Evolutionary conservation across 768 basidiomycete genomes (phyloP), one percentile per base, ranked within the genome.

Genomic region (Suillus alpinus): DNA sequence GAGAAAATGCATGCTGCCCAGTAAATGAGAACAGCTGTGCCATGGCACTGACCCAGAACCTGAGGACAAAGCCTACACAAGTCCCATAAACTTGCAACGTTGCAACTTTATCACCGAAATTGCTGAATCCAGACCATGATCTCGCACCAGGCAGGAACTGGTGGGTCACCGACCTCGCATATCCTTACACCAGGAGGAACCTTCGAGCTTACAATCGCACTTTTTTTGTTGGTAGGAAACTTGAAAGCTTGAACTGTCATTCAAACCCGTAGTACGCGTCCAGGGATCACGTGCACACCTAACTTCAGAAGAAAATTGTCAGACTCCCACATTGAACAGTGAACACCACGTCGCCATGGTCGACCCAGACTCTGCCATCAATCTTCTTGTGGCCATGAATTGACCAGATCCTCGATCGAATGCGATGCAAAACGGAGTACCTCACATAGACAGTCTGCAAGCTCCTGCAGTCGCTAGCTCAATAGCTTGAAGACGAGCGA

Each of bases 401-500:
- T 13, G 14, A 26, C 14, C 26, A 26, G 46, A 23, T 26, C 14
- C 46, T 8, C 6, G 14, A 26, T 8, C 3, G 14, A 26, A 31
- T 31, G 47, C 47, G 16, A 49, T 29, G 9, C 16, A 10, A 29
- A 18, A 18, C 18, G 49, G 29, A 50, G 29, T 10, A 18, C 2
- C 18, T 31, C 76, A 78, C 26, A 69, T 73, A 1, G 75, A 76
- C 2, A 61, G 68, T 29, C 61, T 78, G 16, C 77, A 80, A 36
- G 73, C 77, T 14, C 87, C 89, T 37, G 88, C 83, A 0, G 84
- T 91, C 23, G 90, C 89, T 52, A 85, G 85, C 68, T 89, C 92
- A 6, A 81, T 98, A 9, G 93, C 92, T 9, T 99, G 51, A 89
- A 95, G 74, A 87, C 88, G 67, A 87, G 85, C 56, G 94, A 95